Evolutionary conservation across 2,329 filamentous ascomycete species (phyloP).

Genomic region (Cladosporium sphaerospermum): DNA sequence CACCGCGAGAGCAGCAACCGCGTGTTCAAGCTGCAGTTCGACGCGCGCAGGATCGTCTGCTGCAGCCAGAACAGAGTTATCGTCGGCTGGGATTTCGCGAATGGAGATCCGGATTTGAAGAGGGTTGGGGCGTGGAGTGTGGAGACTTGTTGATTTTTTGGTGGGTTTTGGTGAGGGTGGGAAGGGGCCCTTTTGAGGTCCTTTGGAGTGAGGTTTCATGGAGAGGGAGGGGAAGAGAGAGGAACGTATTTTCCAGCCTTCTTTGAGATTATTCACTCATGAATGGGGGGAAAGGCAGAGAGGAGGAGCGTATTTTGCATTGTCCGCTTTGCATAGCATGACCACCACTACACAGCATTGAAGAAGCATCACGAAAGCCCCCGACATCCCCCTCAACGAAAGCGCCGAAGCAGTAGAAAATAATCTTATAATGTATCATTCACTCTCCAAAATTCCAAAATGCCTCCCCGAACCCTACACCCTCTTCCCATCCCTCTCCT

Average conservation of each 20-base stretch:
- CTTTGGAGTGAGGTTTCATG: not conserved
- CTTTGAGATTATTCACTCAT: too few species aligned
- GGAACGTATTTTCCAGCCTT: too few species aligned
- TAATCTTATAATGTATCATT: not conserved
- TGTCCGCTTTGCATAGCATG: not conserved
- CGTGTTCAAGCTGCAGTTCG: constrained; percentile 96
- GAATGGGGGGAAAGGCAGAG: too few species aligned
- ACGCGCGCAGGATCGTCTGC: constrained; percentile 86
- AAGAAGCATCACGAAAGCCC: not conserved
- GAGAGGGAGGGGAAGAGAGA: too few species aligned
- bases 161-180: not conserved
- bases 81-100: constrained; percentile 97
- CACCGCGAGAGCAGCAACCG: constrained; percentile 45
- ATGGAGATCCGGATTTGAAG: constrained; percentile 62
- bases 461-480: not conserved
- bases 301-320: not conserved
- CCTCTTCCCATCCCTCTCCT: constrained; percentile 60
- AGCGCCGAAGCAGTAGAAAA: too few species aligned
- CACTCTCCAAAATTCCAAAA: not conserved
- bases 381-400: too few species aligned
- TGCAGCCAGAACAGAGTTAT: constrained; percentile 88
- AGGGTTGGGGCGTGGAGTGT: constrained; percentile 29
- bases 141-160: constrained; percentile 20
- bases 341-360: not conserved
- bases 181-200: not conserved